Evolutionary conservation across 768 basidiomycete genomes (phyloP), one percentile per base, ranked within the genome.

Genomic region (Lactarius sanguifluus): DNA sequence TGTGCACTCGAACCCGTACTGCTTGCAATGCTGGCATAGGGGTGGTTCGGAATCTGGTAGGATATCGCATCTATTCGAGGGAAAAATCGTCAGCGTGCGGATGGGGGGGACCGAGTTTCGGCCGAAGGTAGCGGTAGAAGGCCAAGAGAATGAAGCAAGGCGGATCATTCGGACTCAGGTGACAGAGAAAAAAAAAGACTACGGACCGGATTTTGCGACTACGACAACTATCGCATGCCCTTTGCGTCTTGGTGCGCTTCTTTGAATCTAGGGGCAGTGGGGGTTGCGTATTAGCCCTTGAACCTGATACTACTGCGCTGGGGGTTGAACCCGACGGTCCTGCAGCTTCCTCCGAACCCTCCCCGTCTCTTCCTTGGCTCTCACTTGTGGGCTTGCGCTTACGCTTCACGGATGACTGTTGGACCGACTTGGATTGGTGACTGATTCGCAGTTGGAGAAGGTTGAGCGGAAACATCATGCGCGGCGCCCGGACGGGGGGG

Each of bases 1-100:
- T 6, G 96, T 97, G 76, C 96, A 97, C 70, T 96, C 94, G 71
- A 95, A 92, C 54, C 86, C 84, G 72, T 94, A 94, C 74, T 94
- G 92, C 73, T 93, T 92, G 83, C 96, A 98, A 76, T 98, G 96
- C 71, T 94, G 91, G 74, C 95, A 98, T 58, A 91, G 73, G 20
- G 91, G 87, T 0, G 91, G 90, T 2, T 93, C 90, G 58, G 84
- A 76, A 71, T 94, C 92, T 0, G 83, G 43, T 20, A 98, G 81
- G 71, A 97, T 85, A 74, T 98, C 96, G 78, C 97, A 98, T 72
- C 86, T 83, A 72, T 40, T 50, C 58, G 60, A 67, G 56, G 45
- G 54, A 59, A 41, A 56, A 45, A 59, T 47, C 41, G 66, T 73
- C 65, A 70, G 65, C 66, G 68, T 62, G 62, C 64, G 62, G 55